These are phyloP conservation scores for Lentinula sp. DNA, from an alignment of 768 basidiomycete genomes.

Conservation along the genomic window DNA sequence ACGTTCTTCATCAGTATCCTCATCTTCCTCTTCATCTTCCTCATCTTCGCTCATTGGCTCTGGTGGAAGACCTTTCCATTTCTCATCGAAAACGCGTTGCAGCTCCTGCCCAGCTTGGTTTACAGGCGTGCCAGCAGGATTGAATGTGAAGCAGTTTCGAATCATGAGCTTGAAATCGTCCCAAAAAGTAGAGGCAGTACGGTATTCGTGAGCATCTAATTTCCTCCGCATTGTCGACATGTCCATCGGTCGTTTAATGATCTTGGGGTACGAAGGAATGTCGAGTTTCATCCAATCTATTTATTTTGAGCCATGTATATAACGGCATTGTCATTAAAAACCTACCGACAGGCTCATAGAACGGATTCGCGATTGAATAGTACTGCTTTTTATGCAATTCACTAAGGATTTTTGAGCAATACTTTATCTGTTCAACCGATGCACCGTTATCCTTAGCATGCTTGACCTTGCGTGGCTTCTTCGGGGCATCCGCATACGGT, in stretches of 20 bases:
- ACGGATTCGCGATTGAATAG: slow-evolving; percentile 66
- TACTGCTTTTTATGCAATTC: slow-evolving; percentile 81
- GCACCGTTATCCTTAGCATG: slow-evolving; percentile 51
- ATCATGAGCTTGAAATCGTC: slow-evolving; percentile 95
- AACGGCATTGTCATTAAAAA: slow-evolving; percentile 14
- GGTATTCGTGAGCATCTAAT: slow-evolving; percentile 72
- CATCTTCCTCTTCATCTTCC: slow-evolving; percentile 53
- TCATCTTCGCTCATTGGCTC: slow-evolving; percentile 54
- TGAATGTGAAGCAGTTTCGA: slow-evolving; percentile 88
- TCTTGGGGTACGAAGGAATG: slow-evolving; percentile 78
- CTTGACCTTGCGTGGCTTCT: slow-evolving; percentile 61
- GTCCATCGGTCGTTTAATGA: slow-evolving; percentile 96
- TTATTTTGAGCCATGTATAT: background rate
- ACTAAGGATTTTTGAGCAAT: slow-evolving; percentile 66
- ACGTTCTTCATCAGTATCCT: slow-evolving; percentile 61
- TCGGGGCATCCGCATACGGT: slow-evolving; percentile 72
- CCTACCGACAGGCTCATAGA: slow-evolving; percentile 92
- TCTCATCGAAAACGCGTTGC: slow-evolving; percentile 87
- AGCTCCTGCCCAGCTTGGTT: slow-evolving; percentile 81
- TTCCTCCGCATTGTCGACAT: slow-evolving; percentile 83
- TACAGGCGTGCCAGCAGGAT: slow-evolving; percentile 82
- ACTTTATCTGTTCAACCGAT: slow-evolving; percentile 78
- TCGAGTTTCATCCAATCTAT: slow-evolving; percentile 74
- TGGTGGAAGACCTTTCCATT: slow-evolving; percentile 78
- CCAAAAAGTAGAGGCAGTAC: slow-evolving; percentile 74